Base-by-base conservation (phyloP, 2,329 filamentous ascomycete genomes). In the Microdochium nivale region DNA sequence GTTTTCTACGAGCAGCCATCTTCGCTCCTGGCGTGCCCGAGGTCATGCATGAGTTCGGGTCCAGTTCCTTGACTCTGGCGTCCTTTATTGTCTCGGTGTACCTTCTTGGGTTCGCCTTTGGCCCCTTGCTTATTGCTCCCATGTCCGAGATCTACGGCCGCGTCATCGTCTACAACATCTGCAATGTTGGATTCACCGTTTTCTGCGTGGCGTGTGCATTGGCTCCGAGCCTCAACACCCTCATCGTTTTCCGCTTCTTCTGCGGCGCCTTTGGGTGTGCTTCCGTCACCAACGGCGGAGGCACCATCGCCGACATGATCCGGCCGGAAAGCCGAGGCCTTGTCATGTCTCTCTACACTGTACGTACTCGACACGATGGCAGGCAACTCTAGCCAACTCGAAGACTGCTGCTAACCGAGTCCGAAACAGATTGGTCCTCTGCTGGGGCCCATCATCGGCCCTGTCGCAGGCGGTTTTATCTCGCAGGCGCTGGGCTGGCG, bases 61-160 rank as follows among this genome's bases (percentile, higher is more conserved):
- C 72, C 3, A 69, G 65, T 30, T 80, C 73, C 53, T 62, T 65
- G 9, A 65, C 76, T 47, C 70, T 88, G 1, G 77, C 76, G 0
- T 76, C 81, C 0, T 83, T 90, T 49, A 81, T 85, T 51, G 81
- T 88, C 1, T 85, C 82, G 0, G 76, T 87, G 25, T 85, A 84
- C 62, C 73, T 88, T 2, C 68, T 87, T 0, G 84, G 85, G 21
- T 81, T 81, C 53, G 54, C 50, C 7, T 25, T 54, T 25, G 83
- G 82, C 0, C 82, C 83, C 0, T 64, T 79, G 48, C 53, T 86
- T 3, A 75, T 80, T 50, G 81, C 80, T 0, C 82, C 84, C 0
- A 53, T 85, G 8, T 80, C 75, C 13, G 83, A 87, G 61, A 64
- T 82, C 4, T 82, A 79, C 58, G 81, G 81, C 23, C 74, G 81